Evolutionary conservation across 768 basidiomycete genomes (phyloP).

Genomic region (Tylopilus balloui): DNA sequence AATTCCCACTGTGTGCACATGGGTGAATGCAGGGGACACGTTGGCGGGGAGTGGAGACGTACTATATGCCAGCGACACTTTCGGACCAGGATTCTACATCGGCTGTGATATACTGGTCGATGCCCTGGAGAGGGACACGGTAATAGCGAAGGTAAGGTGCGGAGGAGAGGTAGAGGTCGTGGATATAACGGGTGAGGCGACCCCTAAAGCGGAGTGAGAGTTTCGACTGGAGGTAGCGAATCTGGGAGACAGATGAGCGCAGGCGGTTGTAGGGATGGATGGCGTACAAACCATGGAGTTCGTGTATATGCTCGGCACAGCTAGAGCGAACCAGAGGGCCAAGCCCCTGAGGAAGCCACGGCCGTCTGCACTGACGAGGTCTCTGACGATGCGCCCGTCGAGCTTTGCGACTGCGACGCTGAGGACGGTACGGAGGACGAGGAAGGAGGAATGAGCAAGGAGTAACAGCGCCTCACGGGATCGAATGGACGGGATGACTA

Average conservation of each 20-base stretch:
- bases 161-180: conserved; percentile 86
- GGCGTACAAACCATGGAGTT: conserved; percentile 74
- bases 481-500: conserved; percentile 59
- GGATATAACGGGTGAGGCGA: conserved; percentile 82
- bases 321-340: conserved; percentile 83
- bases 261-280: neutral
- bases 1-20: conserved; percentile 61
- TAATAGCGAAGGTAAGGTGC: conserved; percentile 71
- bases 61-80: conserved; percentile 84
- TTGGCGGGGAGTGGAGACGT: conserved; percentile 30
- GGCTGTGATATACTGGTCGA: conserved; percentile 91
- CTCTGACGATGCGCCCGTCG: conserved; percentile 85
- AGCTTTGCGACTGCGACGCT: conserved; percentile 84
- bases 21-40: neutral
- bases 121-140: conserved; percentile 58
- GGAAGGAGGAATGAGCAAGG: conserved; percentile 74
- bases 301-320: conserved; percentile 91
- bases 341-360: conserved; percentile 79
- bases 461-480: conserved; percentile 74
- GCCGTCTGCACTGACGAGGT: conserved; percentile 84
- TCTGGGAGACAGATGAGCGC: conserved; percentile 40
- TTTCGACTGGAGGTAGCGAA: conserved; percentile 84
- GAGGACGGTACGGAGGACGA: conserved; percentile 80
- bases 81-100: conserved; percentile 90
- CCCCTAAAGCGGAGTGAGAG: conserved; percentile 80